Conservation (phyloP, 495 filamentous ascomycete species). For the Tuber borchii region DNA sequence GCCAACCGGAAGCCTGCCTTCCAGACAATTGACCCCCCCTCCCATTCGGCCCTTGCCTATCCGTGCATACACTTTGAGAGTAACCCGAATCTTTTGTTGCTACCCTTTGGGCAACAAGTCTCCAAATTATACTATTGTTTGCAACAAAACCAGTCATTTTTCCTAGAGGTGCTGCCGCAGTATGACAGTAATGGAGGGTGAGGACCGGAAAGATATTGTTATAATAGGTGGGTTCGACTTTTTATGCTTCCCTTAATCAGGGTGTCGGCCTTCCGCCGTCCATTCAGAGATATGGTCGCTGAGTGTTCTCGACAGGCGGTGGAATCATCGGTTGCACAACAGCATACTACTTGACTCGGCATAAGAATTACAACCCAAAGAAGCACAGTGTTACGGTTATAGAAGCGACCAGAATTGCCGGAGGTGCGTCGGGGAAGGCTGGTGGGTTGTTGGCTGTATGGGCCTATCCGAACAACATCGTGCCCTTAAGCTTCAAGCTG, state of each 20-base stretch:
- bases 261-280: background rate
- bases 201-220: slow-evolving; percentile 34
- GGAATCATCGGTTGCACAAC: slow-evolving; percentile 92
- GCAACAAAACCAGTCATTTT: background rate
- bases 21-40: background rate
- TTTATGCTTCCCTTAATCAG: slow-evolving; percentile 1
- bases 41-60: background rate
- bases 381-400: slow-evolving; percentile 77
- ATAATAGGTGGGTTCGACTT: slow-evolving; percentile 38
- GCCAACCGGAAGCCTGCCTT: background rate
- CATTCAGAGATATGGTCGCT: slow-evolving; percentile 6
- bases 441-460: slow-evolving; percentile 85
- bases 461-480: slow-evolving; percentile 83
- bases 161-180: background rate
- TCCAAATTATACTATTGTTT: background rate
- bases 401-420: slow-evolving; percentile 81
- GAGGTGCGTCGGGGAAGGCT: slow-evolving; percentile 90
- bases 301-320: slow-evolving; percentile 55
- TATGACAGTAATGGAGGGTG: slow-evolving; percentile 34
- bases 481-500: slow-evolving; percentile 76
- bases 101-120: background rate
- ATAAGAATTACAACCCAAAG: slow-evolving; percentile 70
- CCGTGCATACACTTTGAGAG: background rate
- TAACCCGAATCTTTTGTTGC: background rate
- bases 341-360: slow-evolving; percentile 87